A percentile compares a stretch with the other conserved stretches of the same genome.
These are phyloP conservation scores for Rubroboletus pulcherrimus DNA, from an alignment of 768 basidiomycete species.

Conservation along the genomic window DNA sequence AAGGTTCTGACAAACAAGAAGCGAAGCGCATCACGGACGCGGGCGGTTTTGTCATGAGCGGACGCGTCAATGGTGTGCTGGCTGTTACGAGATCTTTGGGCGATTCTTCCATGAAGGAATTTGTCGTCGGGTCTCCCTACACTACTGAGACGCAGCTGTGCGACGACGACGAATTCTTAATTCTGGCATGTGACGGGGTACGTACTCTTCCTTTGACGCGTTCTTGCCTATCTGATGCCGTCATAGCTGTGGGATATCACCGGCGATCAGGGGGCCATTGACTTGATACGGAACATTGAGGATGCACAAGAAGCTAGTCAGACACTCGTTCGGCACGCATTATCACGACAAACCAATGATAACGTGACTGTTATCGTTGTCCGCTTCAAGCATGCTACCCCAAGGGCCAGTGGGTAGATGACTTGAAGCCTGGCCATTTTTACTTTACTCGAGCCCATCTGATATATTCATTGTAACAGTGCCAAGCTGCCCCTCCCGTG, in stretches of 20 bases:
- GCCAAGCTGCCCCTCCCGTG: not conserved
- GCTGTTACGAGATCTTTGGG: slow-evolving; percentile 95
- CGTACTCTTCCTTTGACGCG: slow-evolving; percentile 30
- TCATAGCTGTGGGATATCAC: slow-evolving; percentile 93
- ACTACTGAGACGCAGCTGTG: slow-evolving; percentile 96
- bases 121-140: slow-evolving; percentile 96
- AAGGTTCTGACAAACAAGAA: slow-evolving; percentile 95
- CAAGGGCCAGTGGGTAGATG: slow-evolving; percentile 13
- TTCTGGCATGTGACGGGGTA: slow-evolving; percentile 97
- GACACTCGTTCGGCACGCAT: slow-evolving; percentile 78
- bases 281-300: slow-evolving; percentile 65
- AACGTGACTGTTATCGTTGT: slow-evolving; percentile 92
- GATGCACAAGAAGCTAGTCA: slow-evolving; percentile 84
- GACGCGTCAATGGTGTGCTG: slow-evolving; percentile 94
- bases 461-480: slow-evolving; percentile 10
- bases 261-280: slow-evolving; percentile 85
- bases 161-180: slow-evolving; percentile 89
- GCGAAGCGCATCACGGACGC: slow-evolving; percentile 97
- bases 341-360: slow-evolving; percentile 86
- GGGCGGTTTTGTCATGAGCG: slow-evolving; percentile 98
- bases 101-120: slow-evolving; percentile 99
- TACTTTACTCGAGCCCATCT: not conserved
- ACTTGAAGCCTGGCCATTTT: not conserved
- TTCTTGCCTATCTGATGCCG: slow-evolving; percentile 5
- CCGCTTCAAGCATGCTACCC: slow-evolving; percentile 53